phyloP scores from a whole-genome alignment of 176 grass and related monocot species.

The Poa annua region DNA sequence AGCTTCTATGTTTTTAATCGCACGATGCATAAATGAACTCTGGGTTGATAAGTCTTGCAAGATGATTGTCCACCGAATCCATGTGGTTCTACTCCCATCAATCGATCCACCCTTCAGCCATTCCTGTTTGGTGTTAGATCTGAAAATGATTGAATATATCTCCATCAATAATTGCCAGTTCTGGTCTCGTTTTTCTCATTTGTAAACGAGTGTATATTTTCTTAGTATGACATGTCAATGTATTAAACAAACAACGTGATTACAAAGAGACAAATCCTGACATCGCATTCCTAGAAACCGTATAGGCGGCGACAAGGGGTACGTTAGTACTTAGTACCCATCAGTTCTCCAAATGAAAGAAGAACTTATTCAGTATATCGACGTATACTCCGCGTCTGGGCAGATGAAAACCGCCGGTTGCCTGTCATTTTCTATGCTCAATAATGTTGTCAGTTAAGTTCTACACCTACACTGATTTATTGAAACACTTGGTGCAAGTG shows the following conservation, averaged over 20 bases:
- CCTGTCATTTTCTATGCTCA: slow-evolving; percentile 5
- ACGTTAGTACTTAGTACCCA: too few relatives aligned
- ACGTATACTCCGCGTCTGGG: neutral
- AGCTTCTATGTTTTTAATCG: too few relatives aligned
- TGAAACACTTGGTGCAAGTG: neutral
- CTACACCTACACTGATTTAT: neutral
- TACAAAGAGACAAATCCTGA: too few relatives aligned
- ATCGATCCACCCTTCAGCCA: neutral
- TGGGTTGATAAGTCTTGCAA: neutral
- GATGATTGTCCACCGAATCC: neutral
- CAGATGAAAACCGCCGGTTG: neutral
- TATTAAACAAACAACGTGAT: too few relatives aligned
- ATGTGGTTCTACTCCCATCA: neutral
- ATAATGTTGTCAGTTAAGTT: slow-evolving; percentile 7
- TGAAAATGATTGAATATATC: neutral
- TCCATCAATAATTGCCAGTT: neutral
- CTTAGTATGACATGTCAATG: too few relatives aligned
- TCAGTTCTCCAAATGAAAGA: too few relatives aligned
- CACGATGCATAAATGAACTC: neutral
- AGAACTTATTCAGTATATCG: neutral
- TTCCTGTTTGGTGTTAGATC: neutral
- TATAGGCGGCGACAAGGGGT: too few relatives aligned
- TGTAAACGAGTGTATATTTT: too few relatives aligned
- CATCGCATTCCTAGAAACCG: too few relatives aligned
- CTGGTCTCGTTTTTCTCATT: too few relatives aligned